Percentiles rank a stretch among this genome's conserved stretches.
These are phyloP conservation scores for Pichia pseudocactophila DNA, from an alignment of 805 yeast species.

Conservation along the genomic window DNA sequence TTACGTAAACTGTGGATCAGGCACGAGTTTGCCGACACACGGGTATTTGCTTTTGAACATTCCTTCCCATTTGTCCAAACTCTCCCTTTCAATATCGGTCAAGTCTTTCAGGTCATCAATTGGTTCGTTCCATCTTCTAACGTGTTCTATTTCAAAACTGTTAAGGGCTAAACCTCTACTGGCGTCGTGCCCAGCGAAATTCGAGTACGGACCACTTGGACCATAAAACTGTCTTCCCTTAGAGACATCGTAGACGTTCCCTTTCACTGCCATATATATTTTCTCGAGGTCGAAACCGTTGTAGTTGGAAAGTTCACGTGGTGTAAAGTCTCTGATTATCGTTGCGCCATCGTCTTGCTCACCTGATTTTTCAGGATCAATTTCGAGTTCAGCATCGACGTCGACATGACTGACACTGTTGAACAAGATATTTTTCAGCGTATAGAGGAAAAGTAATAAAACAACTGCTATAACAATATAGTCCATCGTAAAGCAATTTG, in stretches of 20 bases:
- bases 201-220: conserved; percentile 90
- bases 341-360: conserved; percentile 17
- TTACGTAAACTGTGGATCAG: conserved; percentile 22
- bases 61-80: conserved; percentile 77
- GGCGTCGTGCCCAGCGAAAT: conserved; percentile 95
- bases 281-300: conserved; percentile 76
- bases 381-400: conserved; percentile 18
- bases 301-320: conserved; percentile 58
- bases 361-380: conserved; percentile 16
- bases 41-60: conserved; percentile 79
- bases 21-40: conserved; percentile 61
- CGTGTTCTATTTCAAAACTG: conserved; percentile 61
- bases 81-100: conserved; percentile 46
- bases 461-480: conserved; percentile 14
- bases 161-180: conserved; percentile 85
- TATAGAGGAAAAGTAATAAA: conserved; percentile 15
- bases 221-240: conserved; percentile 82
- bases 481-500: not conserved
- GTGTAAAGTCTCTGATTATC: conserved; percentile 50
- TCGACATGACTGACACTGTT: conserved; percentile 15
- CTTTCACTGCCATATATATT: conserved; percentile 80
- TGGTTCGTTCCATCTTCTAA: conserved; percentile 67
- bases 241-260: conserved; percentile 78
- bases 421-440: conserved; percentile 19
- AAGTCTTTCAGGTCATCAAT: conserved; percentile 65